Base-by-base conservation (phyloP, 495 filamentous ascomycete species). In the Talaromyces nanjingensis region DNA sequence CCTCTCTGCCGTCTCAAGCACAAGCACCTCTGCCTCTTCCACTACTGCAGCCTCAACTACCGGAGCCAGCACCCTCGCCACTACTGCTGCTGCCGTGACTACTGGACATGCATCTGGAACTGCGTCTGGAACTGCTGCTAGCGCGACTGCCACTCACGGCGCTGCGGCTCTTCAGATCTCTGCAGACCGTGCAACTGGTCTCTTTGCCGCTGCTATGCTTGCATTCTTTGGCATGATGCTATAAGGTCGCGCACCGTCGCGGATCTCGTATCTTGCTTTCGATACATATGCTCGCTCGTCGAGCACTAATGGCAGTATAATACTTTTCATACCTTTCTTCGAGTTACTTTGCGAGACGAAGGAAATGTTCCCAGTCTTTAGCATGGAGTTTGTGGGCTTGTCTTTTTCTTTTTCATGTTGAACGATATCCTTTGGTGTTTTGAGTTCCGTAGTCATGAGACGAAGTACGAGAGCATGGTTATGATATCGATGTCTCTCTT, bases 221-320 rank as follows among this genome's bases (percentile, higher is more conserved):
- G 71, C 79, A 55, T 71, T 79, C 54, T 78, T 84, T 60, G 78
- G 81, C 45, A 61, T 85, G 62, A 71, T 80, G 64, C 70, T 85
- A 69, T 85, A 79, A 39, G 61, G 4, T 25, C 24, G n/a, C 22
- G 53, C 53, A 29, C 16, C 27, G 24, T 56, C 27, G 22, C 53
- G 29, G 58, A 33, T 53, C 42, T 16, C 12, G 29, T 34, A 18
- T 49, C 34, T 29, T 27, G 45, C 22, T 31, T 24, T 22, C 24
- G 62, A 34, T 31, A 24, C 8, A 22, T 64, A 18, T 33, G n/a
- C 18, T 49, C 45, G 8, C 11, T 22, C 6, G 18, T 49, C 45
- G 45, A 20, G 18, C 16, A 33, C 18, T 64, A 31, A 55, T 39
- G 27, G 52, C 42, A 49, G 27, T 56, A 59, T 37, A 29, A 62